Base-by-base conservation (phyloP, 2,329 filamentous ascomycete genomes). In the Hymenoscyphus fraxineus region DNA sequence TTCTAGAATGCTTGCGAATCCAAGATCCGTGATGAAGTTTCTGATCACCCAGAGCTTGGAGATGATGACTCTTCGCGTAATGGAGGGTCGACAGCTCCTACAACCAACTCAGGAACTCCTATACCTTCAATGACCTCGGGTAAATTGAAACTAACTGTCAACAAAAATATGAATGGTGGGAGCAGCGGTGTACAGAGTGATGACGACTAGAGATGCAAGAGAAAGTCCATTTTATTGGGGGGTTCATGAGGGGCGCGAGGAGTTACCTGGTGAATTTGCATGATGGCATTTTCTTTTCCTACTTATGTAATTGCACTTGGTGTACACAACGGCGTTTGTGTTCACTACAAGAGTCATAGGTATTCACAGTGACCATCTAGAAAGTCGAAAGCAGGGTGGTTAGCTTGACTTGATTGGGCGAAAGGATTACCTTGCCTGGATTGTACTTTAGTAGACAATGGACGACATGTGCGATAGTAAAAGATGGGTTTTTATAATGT, bases 101-200 rank as follows among this genome's bases (percentile, higher is more conserved):
- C 83, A 13, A 82, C 85, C 6, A 84, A 79, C 65, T 81, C 82
- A 19, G 83, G 84, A 60, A 93, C 90, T 32, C 90, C 91, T 31
- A 81, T 88, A 72, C 83, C 86, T 41, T 76, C 80, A 39, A 31
- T 67, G 66, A 76, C 81, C 32, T 82, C 80, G 67, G 77, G 82
- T 22, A 93, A 73, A 64, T 59, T 94, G 77, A 93, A 90, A 80
- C 81, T 94, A 67, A 89, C 80, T 27, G 82, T 85, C 70, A 83
- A 82, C 65, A 77, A 76, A 57, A 73, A 75, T 60, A 71, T 74
- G 54, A 77, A 77, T 62, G 78, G 77, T 58, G 79, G 78, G 9
- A 77, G 77, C 58, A 80, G 78, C 66, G 71, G 74, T 60, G 73
- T 76, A 61, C 81, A 81, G 71, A 86, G 83, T 72, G 81, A 85